Conservation (phyloP, 2,329 filamentous ascomycete species). For the Pleomassaria siparia region DNA sequence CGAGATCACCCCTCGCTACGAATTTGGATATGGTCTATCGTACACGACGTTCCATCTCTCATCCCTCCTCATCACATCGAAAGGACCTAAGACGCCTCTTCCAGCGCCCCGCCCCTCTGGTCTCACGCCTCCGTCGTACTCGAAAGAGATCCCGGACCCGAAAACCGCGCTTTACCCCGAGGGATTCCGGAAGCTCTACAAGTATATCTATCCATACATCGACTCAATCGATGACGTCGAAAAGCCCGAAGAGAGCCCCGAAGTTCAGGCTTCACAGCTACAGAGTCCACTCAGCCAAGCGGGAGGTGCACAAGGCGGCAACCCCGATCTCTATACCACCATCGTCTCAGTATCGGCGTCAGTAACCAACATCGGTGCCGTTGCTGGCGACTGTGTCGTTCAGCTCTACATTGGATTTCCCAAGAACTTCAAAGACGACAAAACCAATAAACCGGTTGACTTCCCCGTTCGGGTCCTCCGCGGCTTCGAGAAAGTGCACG, state of each 20-base stretch:
- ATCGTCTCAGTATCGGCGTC: conserved; percentile 55
- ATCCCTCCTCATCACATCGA: conserved; percentile 49
- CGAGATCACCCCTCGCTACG: conserved; percentile 72
- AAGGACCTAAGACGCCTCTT: conserved; percentile 48
- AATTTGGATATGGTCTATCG: conserved; percentile 83
- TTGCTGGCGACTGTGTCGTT: conserved; percentile 56
- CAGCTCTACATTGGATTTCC: conserved; percentile 60
- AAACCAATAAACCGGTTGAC: conserved; percentile 54
- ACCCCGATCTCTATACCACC: conserved; percentile 64
- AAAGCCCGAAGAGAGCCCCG: conserved; percentile 40
- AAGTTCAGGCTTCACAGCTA: conserved; percentile 59
- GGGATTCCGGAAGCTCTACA: conserved; percentile 62
- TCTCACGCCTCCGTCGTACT: conserved; percentile 49
- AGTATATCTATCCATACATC: conserved; percentile 76
- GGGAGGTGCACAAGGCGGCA: conserved; percentile 69
- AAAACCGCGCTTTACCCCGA: conserved; percentile 62
- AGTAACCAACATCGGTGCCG: conserved; percentile 64
- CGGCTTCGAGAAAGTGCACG: conserved; percentile 47
- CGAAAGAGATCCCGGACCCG: conserved; percentile 56
- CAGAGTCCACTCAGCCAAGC: conserved; percentile 58
- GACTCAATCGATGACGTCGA: conserved; percentile 52
- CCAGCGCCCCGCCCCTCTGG: conserved; percentile 38
- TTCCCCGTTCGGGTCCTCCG: conserved; percentile 53
- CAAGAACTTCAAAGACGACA: conserved; percentile 41
- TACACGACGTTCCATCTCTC: conserved; percentile 73